Percentiles rank a stretch among this genome's conserved stretches.
Conservation (phyloP, 208 protist genomes). For the Trypanosoma vivax region DNA sequence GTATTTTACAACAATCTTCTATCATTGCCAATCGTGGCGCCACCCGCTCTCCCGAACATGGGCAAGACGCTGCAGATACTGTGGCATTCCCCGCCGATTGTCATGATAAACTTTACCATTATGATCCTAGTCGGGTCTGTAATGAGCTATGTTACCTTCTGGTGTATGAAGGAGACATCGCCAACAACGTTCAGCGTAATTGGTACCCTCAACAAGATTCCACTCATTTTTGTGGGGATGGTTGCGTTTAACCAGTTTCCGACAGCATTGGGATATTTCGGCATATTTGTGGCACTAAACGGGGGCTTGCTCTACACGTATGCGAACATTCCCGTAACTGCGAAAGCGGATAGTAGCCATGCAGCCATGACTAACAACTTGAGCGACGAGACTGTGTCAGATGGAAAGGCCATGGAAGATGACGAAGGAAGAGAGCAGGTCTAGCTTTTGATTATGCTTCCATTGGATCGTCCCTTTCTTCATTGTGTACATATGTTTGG, state of each 20-base stretch:
- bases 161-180: slow-evolving; percentile 83
- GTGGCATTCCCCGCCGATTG: slow-evolving; percentile 1
- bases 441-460: too few relatives aligned
- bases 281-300: slow-evolving; percentile 60
- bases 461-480: too few relatives aligned
- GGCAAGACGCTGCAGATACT: slow-evolving; percentile 10
- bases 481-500: too few relatives aligned
- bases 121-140: slow-evolving; percentile 54
- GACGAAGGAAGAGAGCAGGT: too few relatives aligned
- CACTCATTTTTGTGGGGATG: slow-evolving; percentile 76
- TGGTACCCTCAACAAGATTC: slow-evolving; percentile 81
- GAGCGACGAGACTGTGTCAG: too few relatives aligned
- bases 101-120: too few relatives aligned
- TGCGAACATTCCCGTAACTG: slow-evolving; percentile 26
- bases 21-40: slow-evolving; percentile 64
- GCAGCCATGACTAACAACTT: too few relatives aligned
- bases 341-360: too few relatives aligned
- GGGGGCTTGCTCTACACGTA: slow-evolving; percentile 76
- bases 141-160: slow-evolving; percentile 86
- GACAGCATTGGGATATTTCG: slow-evolving; percentile 49
- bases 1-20: slow-evolving; percentile 89
- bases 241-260: slow-evolving; percentile 80
- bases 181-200: slow-evolving; percentile 87
- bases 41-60: slow-evolving; percentile 11
- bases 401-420: too few relatives aligned